Evolutionary conservation across 805 yeast species (phyloP), one percentile per base, ranked within the genome.

Genomic region (Nakazawaea populi): DNA sequence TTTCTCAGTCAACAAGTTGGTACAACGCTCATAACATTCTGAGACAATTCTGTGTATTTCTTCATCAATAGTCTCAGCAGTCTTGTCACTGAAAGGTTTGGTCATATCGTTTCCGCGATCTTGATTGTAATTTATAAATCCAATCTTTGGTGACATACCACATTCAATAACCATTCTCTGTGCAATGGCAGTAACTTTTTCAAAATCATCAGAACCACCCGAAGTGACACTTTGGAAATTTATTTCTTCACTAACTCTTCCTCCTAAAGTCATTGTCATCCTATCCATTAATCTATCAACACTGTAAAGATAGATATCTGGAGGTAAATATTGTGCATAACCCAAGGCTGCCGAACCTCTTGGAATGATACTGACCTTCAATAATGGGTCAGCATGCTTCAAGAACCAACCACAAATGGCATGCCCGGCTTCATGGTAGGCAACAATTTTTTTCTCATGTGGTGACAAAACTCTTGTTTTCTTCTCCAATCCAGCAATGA

Each of bases 361-460:
- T 52, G 97, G 97, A 55, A 90, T 88, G 58, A 90, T 90, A 24
- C 96, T 86, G n/a, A 90, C 97, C 68, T 90, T 90, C 53, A 91
- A 78, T 53, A 90, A 72, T 6, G 97, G 97, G 65, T 90, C 96
- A 9, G 97, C 97, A 70, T 72, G 82, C 69, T 83, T 79, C 62
- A 90, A 74, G 64, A 74, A 89, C 97, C 97, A 91, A 27, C 97
- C 97, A 69, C 96, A 87, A 46, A 90, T 85, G 4, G 97, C 97
- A 66, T 90, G 97, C 0, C 97, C 97, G 1, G 97, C 97, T 70
- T 90, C 97, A 67, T 90, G 97, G 64, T 87, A 90, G 0, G 97
- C 96, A 46, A 90, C 96, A 34, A 87, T 80, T 57, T 74, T 80
- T 73, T 89, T 87, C 67, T 91, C 96, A 36, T 85, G 88, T 8